Evolutionary conservation across 495 filamentous ascomycete genomes (phyloP).

Genomic region (Terfezia claveryi): DNA sequence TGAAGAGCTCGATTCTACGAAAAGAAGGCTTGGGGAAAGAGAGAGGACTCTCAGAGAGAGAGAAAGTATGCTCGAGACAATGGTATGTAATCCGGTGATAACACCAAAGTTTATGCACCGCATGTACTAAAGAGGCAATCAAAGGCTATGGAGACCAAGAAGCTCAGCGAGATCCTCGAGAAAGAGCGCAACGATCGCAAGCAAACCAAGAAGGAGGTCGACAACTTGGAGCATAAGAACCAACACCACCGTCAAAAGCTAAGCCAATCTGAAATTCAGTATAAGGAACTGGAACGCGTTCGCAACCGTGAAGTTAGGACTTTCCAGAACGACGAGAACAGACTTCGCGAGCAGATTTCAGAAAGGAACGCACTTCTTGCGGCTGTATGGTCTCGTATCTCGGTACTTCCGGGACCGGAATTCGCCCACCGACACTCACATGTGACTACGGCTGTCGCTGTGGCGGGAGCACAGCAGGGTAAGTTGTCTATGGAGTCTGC

Average conservation of each 20-base stretch:
- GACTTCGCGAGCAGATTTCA: slow-evolving; percentile 61
- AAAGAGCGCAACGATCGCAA: slow-evolving; percentile 70
- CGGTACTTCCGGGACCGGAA: slow-evolving; percentile 65
- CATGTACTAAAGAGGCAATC: slow-evolving; percentile 22
- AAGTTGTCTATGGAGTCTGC: neutral
- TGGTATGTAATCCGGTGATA: neutral
- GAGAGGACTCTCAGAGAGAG: slow-evolving; percentile 74
- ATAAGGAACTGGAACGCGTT: slow-evolving; percentile 59
- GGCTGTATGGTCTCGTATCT: slow-evolving; percentile 67
- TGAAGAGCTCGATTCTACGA: slow-evolving; percentile 56
- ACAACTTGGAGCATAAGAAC: slow-evolving; percentile 66
- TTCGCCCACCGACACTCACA: slow-evolving; percentile 81
- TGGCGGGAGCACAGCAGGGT: neutral
- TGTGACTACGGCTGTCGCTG: slow-evolving; percentile 46
- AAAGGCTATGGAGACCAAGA: slow-evolving; percentile 52
- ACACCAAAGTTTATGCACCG: too few relatives aligned
- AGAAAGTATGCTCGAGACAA: slow-evolving; percentile 66
- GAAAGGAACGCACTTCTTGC: slow-evolving; percentile 80
- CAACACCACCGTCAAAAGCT: slow-evolving; percentile 65
- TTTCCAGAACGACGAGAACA: slow-evolving; percentile 47
- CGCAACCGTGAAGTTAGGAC: slow-evolving; percentile 52
- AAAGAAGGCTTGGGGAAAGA: slow-evolving; percentile 58
- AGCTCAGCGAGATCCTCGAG: slow-evolving; percentile 70
- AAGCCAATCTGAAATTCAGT: slow-evolving; percentile 57
- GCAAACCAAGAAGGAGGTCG: slow-evolving; percentile 65